A percentile compares a stretch with the other conserved stretches of the same genome.
phyloP scores from a whole-genome alignment of 176 grass and related monocot species.

The Poa annua region DNA sequence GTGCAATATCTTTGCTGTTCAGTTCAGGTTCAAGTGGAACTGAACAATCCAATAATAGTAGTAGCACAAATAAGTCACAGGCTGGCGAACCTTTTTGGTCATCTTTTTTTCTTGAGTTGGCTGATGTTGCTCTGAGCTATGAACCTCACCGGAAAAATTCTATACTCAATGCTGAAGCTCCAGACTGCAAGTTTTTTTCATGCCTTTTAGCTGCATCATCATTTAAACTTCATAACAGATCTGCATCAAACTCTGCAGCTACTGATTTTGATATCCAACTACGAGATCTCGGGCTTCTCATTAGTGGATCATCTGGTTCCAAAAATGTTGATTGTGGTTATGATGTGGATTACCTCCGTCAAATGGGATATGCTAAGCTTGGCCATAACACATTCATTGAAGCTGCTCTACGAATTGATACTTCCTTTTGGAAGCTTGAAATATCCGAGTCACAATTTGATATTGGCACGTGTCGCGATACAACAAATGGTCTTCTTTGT shows the following conservation, averaged over 20 bases:
- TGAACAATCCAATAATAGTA: conserved; percentile 48
- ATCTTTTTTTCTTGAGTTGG: conserved; percentile 82
- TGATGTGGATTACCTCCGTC: conserved; percentile 65
- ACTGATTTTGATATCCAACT: conserved; percentile 75
- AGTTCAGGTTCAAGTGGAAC: conserved; percentile 56
- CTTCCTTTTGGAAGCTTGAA: conserved; percentile 80
- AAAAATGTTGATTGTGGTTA: conserved; percentile 57
- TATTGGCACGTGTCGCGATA: conserved; percentile 76
- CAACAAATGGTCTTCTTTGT: conserved; percentile 69
- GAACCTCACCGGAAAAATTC: conserved; percentile 69
- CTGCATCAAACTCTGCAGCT: conserved; percentile 47
- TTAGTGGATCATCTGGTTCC: conserved; percentile 60
- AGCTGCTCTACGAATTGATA: conserved; percentile 61
- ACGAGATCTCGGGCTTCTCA: conserved; percentile 89
- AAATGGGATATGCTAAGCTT: conserved; percentile 71
- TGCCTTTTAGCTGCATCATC: conserved; percentile 95
- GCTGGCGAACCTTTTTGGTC: conserved; percentile 45
- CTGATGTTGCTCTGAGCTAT: conserved; percentile 91
- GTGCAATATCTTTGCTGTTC: conserved; percentile 65
- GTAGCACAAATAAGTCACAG: conserved; percentile 41
- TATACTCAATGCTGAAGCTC: conserved; percentile 43
- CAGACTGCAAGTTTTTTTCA: conserved; percentile 48
- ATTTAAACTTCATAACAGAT: conserved; percentile 78
- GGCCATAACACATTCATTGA: conserved; percentile 68
- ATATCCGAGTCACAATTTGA: conserved; percentile 81